These are phyloP conservation scores for Annulohypoxylon maeteangense DNA, from an alignment of 495 filamentous ascomycete genomes.

Conservation along the genomic window DNA sequence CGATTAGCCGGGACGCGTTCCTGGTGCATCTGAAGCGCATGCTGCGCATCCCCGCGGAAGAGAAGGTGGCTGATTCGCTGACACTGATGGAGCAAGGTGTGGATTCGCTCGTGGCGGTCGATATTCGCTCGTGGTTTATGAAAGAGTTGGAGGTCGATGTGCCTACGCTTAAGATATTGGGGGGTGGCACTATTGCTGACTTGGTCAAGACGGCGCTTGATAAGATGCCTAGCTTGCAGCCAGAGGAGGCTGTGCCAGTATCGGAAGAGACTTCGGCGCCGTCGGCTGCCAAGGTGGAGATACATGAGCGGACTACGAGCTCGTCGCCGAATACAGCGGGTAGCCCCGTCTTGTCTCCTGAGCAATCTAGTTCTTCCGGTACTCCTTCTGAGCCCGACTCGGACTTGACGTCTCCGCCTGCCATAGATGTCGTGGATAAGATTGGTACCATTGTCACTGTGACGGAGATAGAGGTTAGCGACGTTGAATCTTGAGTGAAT, in stretches of 20 bases:
- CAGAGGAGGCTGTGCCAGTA: background rate
- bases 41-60: constrained; percentile 8
- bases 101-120: constrained; percentile 58
- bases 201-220: constrained; percentile 5
- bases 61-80: constrained; percentile 18
- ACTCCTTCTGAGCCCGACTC: constrained; percentile 10
- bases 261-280: background rate
- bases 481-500: background rate
- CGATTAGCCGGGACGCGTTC: constrained; percentile 3
- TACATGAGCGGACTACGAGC: background rate
- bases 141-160: constrained; percentile 44
- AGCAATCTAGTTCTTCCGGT: background rate
- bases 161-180: constrained; percentile 2
- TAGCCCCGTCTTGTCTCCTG: background rate
- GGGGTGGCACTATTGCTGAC: constrained; percentile 4
- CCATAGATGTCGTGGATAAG: background rate
- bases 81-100: constrained; percentile 42
- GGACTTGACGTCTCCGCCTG: background rate
- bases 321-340: background rate
- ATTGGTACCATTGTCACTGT: background rate
- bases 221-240: background rate
- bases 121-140: constrained; percentile 54
- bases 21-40: constrained; percentile 1
- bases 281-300: background rate
- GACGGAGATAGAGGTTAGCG: background rate